phyloP scores from a whole-genome alignment of 116 monocot genomes.

The Posidonia oceanica region DNA sequence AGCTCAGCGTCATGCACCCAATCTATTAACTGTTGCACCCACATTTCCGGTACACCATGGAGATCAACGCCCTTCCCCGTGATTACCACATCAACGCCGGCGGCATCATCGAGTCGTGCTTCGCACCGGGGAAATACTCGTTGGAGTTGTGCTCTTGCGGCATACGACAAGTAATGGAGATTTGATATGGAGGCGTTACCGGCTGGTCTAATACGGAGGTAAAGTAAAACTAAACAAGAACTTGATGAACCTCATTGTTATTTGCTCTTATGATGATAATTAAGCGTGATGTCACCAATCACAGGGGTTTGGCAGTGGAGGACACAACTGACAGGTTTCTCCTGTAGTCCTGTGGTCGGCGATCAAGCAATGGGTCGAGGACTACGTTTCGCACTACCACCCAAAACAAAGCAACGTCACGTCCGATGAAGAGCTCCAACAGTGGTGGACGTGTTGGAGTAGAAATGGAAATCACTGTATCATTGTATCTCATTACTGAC shows the following conservation, averaged over 20 bases:
- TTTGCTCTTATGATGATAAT: not conserved
- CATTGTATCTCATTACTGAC: conserved; percentile 6
- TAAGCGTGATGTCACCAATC: not conserved
- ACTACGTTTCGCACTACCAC: conserved; percentile 40
- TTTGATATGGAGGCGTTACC: conserved; percentile 72
- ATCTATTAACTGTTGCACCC: conserved; percentile 67
- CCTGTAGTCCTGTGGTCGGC: conserved; percentile 28
- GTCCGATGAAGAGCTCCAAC: conserved; percentile 41
- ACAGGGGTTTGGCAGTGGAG: conserved; percentile 41
- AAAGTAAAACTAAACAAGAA: no score
- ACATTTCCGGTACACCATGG: conserved; percentile 75
- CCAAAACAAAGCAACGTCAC: conserved; percentile 2
- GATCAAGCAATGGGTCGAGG: conserved; percentile 21
- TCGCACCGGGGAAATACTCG: conserved; percentile 47
- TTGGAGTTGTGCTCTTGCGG: conserved; percentile 58
- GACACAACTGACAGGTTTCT: conserved; percentile 21
- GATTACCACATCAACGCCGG: conserved; percentile 60
- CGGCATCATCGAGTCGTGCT: conserved; percentile 63
- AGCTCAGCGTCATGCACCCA: conserved; percentile 77
- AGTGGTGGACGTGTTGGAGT: conserved; percentile 24
- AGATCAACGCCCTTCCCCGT: conserved; percentile 67
- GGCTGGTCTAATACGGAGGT: conserved; percentile 67
- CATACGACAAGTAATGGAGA: conserved; percentile 42
- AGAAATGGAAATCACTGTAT: no score
- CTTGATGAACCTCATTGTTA: not conserved